These are phyloP conservation scores for Diatrype stigma DNA, from an alignment of 2,329 filamentous ascomycete genomes.

Conservation along the genomic window DNA sequence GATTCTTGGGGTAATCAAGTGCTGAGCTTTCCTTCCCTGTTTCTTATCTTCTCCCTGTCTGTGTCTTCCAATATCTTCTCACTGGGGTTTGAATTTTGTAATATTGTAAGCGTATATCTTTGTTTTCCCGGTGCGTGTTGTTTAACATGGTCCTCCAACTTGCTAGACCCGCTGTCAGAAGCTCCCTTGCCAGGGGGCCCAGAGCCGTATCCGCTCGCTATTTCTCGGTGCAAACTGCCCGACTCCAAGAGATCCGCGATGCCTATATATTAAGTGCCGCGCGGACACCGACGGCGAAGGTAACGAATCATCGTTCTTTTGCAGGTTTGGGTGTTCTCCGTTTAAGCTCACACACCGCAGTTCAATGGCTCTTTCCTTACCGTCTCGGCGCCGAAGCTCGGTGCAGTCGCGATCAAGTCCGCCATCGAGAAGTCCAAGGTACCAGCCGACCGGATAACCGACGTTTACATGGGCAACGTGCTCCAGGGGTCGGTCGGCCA, in stretches of 20 bases:
- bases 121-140: not conserved
- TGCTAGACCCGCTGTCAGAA: constrained; percentile 17
- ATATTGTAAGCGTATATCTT: not conserved
- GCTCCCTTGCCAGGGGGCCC: constrained; percentile 14
- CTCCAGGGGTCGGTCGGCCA: constrained; percentile 81
- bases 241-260: constrained; percentile 70
- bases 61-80: too few relatives aligned
- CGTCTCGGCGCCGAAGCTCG: constrained; percentile 82
- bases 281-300: constrained; percentile 86
- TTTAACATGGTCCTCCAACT: constrained; percentile 21
- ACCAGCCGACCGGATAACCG: constrained; percentile 73
- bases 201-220: constrained; percentile 30
- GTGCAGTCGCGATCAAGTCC: constrained; percentile 85
- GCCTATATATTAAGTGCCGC: constrained; percentile 91
- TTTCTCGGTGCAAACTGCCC: constrained; percentile 42
- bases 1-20: not conserved
- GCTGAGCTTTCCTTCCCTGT: not conserved
- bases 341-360: constrained; percentile 44
- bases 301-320: constrained; percentile 31
- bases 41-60: not conserved
- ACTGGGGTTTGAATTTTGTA: too few relatives aligned
- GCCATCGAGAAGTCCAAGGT: constrained; percentile 83
- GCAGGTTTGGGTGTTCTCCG: not conserved
- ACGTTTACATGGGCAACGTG: constrained; percentile 98
- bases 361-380: constrained; percentile 90